Base-by-base conservation (phyloP, 805 yeast genomes). In the Tetrapisispora nanseiensis region DNA sequence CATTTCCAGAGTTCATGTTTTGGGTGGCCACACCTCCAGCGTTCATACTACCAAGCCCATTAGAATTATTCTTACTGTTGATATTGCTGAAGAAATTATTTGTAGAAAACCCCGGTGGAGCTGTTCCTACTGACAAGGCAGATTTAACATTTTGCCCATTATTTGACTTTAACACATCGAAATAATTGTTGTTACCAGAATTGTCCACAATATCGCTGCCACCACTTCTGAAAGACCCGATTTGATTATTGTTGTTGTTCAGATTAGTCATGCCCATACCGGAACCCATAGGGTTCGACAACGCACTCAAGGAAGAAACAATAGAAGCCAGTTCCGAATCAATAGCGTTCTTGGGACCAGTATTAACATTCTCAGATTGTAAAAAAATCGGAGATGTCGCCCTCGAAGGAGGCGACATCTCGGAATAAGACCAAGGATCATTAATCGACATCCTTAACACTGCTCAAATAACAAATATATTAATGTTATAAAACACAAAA, bases 231-330 rank as follows among this genome's bases (percentile, higher is more conserved):
- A 56, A 60, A 12, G 61, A 55, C 15, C 64, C 64, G 11, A 61
- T 40, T 32, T 54, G 55, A 36, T 35, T 38, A 27, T 27, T 23
- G 7, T 39, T 19, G 29, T 26, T 27, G n/a, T 20, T 30, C 8
- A 19, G 20, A 37, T 40, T 44, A 19, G 18, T 41, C 24, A 33
- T 24, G 13, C 18, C 30, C 6, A 28, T 15, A 8, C 32, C 39
- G 19, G 20, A 30, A 28, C 28, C 27, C 37, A 33, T 39, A 20
- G 50, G 55, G 34, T 53, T 54, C 10, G 66, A 60, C 26, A 57
- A 50, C 13, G 63, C 64, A 40, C 64, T 60, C 37, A 63, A 47
- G n/a, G 67, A 62, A 7, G 66, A 58, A 4, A 63, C 64, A 28
- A 61, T 62, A 32, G 63, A 59, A 12, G 61, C 62, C 33, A 61